A percentile compares a stretch with the other conserved stretches of the same genome.
These are phyloP conservation scores for Colletotrichum navitas DNA, from an alignment of 2,329 filamentous ascomycete genomes.

Conservation along the genomic window DNA sequence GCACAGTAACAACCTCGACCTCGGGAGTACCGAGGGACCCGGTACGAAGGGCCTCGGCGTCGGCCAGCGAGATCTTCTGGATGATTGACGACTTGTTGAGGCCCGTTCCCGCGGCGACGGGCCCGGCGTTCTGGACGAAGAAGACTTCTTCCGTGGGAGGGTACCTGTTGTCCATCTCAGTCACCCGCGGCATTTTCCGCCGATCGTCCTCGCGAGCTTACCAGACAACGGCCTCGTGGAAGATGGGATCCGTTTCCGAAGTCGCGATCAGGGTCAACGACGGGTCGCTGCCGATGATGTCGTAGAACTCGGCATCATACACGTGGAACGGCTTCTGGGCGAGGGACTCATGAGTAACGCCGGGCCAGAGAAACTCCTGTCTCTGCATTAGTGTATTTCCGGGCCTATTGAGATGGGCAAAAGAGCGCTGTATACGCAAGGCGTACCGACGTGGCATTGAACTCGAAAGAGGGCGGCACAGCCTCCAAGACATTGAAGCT, in stretches of 20 bases:
- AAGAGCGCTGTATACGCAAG: not conserved
- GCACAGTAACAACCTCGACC: conserved; percentile 58
- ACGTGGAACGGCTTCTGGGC: conserved; percentile 56
- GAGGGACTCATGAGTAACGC: conserved; percentile 54
- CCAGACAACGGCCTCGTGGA: conserved; percentile 70
- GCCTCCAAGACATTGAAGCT: conserved; percentile 57
- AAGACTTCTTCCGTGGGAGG: conserved; percentile 64
- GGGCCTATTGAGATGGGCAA: not conserved
- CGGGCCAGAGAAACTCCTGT: conserved; percentile 59
- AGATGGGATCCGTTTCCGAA: conserved; percentile 59
- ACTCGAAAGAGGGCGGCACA: conserved; percentile 53
- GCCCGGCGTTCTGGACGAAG: conserved; percentile 66
- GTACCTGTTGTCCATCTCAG: conserved; percentile 44
- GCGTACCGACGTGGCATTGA: conserved; percentile 54
- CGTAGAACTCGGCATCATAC: conserved; percentile 64
- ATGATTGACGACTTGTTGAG: conserved; percentile 64
- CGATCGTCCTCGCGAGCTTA: not conserved
- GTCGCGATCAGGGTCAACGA: conserved; percentile 63
- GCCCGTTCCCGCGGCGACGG: conserved; percentile 60
- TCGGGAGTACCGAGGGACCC: conserved; percentile 54
- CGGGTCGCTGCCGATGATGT: conserved; percentile 62
- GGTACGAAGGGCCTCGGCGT: conserved; percentile 56
- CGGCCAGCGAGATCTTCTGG: conserved; percentile 61
- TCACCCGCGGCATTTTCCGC: too few species aligned
- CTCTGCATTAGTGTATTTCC: not conserved